Evolutionary conservation across 495 filamentous ascomycete genomes (phyloP), one percentile per base, ranked within the genome.

Genomic region (Penicilliopsis zonata): DNA sequence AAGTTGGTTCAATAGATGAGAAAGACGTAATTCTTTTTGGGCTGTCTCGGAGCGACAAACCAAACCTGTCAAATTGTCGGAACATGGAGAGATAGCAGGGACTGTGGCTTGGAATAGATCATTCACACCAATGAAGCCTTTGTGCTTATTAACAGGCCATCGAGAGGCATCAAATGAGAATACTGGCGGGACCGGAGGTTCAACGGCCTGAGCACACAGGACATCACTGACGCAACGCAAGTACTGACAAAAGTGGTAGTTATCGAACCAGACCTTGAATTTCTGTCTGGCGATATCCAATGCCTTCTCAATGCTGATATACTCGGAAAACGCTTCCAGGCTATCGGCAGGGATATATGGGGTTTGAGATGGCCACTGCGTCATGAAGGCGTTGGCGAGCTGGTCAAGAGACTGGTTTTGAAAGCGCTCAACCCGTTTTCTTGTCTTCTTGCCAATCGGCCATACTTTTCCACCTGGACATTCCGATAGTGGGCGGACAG

Each of bases 251-350:
- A 40, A 28, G 9, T 36, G 26, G 16, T 19, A 22, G 20, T 44
- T 44, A 9, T 34, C 13, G 16, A 34, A 37, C 42, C 42, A 44
- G 14, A 4, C 21, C 3, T 7, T 12, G 10, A 44, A 40, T 1
- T 8, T 22, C 25, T 7, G 2, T 1, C 18, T 6, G 9, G 30
- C 34, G 2, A 4, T 1, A 0, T 10, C 15, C 30, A 40, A 40
- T 1, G 30, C 30, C 13, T 16, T 2, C 12, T 29, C 5, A 12
- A 13, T 27, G 3, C 35, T 10, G 20, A 19, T 37, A 30, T 40
- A 44, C 4, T 29, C 14, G 1, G 13, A 8, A 13, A 20, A 13
- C 7, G 9, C 12, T n/a, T 14, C 13, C 8, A n/a, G n/a, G n/a
- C 7, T n/a, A 24, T 13, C 26, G 7, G 5, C 26, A 14, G 26